Base-by-base conservation (phyloP, 2,329 filamentous ascomycete genomes). In the Cordyceps farinosa region DNA sequence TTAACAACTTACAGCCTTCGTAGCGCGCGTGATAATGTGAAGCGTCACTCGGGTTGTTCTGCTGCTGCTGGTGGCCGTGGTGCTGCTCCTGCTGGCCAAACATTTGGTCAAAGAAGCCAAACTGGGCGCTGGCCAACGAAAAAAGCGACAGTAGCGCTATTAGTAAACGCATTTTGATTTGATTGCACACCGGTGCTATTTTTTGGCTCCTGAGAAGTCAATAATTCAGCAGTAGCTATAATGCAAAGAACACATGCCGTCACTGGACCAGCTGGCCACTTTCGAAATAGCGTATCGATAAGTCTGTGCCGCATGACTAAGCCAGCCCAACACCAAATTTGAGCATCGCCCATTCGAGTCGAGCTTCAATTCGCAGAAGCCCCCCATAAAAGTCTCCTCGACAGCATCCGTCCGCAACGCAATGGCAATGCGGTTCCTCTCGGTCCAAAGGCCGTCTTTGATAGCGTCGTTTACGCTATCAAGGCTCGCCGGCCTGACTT, bases 31-130 rank as follows among this genome's bases (percentile, higher is more conserved):
- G 88, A 75, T 97, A 98, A 80, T 90, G 89, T 30, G 81, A 79
- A 15, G 91, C 90, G 77, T 98, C 94, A 71, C 91, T 96, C 2
- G 91, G 85, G 34, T 90, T 91, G 74, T 97, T 95, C 71, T 91
- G 89, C 32, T 86, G 85, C 68, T 86, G 83, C 63, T 85, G 80
- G 13, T 81, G 78, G 11, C 74, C 75, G 66, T 78, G 78, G 65
- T 82, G 80, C 40, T 84, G 79, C 32, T 79, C 76, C 27, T 69
- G 70, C 55, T 85, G 85, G 69, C 87, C 84, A 75, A 99, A 98
- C 91, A 98, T 97, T 71, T 98, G 92, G 75, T 97, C 93, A 78
- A 98, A 99, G 84, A 99, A 97, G 67, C 73, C 90, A 76, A 98
- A 98, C 78, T 98, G 94, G 11, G 91, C 91, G 63, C 84, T 79